A percentile compares a stretch with the other conserved stretches of the same genome.
phyloP scores from a whole-genome alignment of 2,329 filamentous ascomycete species.

The Chrysosphaeria jannelii region DNA sequence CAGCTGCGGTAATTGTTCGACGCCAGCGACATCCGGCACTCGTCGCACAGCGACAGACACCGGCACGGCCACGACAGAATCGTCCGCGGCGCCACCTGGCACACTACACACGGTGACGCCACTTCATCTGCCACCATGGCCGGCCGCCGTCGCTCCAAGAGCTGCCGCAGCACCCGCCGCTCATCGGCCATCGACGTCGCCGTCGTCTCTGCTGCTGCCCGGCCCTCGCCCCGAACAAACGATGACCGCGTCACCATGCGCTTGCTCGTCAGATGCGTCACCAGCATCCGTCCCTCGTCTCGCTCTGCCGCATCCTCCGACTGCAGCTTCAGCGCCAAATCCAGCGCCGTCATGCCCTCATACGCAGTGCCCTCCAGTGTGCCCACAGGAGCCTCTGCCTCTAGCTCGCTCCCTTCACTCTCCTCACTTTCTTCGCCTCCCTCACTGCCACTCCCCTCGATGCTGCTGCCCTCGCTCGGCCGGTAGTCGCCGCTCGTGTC shows the following conservation, averaged over 20 bases:
- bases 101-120: conserved; percentile 86
- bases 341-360: conserved; percentile 32
- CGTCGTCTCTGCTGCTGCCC: conserved; percentile 29
- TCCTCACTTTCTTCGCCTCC: no score
- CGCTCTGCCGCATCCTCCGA: conserved; percentile 49
- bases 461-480: conserved; percentile 23
- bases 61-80: conserved; percentile 93
- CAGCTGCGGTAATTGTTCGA: conserved; percentile 96
- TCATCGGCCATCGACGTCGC: conserved; percentile 16
- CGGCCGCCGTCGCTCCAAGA: no score
- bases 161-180: conserved; percentile 38
- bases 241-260: conserved; percentile 55
- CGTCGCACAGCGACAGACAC: conserved; percentile 79
- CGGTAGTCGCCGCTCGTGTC: conserved; percentile 58
- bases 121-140: conserved; percentile 30
- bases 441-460: conserved; percentile 19
- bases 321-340: conserved; percentile 55
- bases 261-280: conserved; percentile 44
- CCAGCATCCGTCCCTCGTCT: conserved; percentile 52
- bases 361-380: no score
- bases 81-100: conserved; percentile 57
- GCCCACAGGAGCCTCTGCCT: no score
- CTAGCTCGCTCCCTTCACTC: no score
- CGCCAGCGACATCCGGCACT: conserved; percentile 73
- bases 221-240: conserved; percentile 36